Evolutionary conservation across 257 asterid genomes (phyloP).

Genomic region (Solanum chiquidenum): DNA sequence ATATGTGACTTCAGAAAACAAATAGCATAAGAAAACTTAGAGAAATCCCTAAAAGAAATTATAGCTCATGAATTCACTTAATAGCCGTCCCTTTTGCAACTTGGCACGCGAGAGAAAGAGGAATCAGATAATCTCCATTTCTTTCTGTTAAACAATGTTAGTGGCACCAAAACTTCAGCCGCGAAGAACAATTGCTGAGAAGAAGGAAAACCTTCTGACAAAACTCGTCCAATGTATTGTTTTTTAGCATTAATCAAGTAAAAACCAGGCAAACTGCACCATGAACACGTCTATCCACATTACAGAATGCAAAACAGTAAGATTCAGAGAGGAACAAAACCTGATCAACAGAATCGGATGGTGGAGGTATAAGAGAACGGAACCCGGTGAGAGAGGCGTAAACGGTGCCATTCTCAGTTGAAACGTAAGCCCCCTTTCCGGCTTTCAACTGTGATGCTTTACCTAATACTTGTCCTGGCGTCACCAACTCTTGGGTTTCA

Average conservation of each 20-base stretch:
- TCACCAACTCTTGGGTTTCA: constrained; percentile 32
- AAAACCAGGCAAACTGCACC: not conserved
- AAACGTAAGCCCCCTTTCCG: constrained; percentile 70
- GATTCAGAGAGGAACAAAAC: constrained; percentile 11
- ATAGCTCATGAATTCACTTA: not conserved
- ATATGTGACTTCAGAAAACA: not conserved
- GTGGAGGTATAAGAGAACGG: constrained; percentile 40
- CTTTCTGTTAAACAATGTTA: not conserved
- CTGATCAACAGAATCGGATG: constrained; percentile 41
- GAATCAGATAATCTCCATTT: not conserved
- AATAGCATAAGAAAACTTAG: not conserved
- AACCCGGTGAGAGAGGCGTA: constrained; percentile 83
- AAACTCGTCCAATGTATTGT: not conserved
- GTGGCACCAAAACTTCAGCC: not conserved
- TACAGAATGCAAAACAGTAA: not conserved
- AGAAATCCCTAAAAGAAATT: not conserved
- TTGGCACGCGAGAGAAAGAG: not conserved
- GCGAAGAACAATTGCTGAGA: not conserved
- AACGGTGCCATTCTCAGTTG: constrained; percentile 37
- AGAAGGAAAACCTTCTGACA: not conserved
- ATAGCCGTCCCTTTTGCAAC: not conserved
- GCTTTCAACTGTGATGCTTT: constrained; percentile 50
- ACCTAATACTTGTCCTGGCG: constrained; percentile 90
- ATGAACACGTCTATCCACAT: not conserved
- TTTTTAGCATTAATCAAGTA: not conserved